Evolutionary conservation across 257 asterid species (phyloP).

Genomic region (Linaria vulgaris): DNA sequence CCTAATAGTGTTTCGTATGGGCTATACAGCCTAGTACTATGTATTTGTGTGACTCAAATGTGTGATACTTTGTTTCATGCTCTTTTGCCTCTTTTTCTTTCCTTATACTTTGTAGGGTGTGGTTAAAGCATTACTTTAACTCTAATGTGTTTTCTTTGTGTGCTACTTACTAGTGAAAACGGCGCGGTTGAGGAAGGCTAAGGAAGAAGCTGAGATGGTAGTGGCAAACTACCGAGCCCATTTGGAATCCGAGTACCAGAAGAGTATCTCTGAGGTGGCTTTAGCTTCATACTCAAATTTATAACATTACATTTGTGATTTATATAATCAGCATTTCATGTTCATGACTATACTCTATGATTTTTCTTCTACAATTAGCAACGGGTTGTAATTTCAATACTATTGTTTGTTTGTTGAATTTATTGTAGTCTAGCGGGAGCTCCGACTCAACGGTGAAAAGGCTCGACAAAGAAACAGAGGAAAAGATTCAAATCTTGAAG

Average conservation of each 20-base stretch:
- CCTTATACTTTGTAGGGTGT: too few relatives aligned
- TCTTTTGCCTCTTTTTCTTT: background rate
- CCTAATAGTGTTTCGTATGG: too few relatives aligned
- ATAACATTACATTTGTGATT: too few relatives aligned
- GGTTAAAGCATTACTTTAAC: too few relatives aligned
- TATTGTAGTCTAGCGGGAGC: conserved; percentile 57
- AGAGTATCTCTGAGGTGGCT: conserved; percentile 58
- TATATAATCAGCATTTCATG: background rate
- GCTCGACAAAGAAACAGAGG: conserved; percentile 67
- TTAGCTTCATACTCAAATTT: background rate
- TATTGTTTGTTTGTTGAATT: background rate
- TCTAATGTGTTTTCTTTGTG: background rate
- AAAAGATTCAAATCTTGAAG: conserved; percentile 51
- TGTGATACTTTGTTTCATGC: too few relatives aligned
- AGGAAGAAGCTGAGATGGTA: conserved; percentile 79
- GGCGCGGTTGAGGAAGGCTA: conserved; percentile 74
- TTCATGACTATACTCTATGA: background rate
- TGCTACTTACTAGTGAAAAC: conserved; percentile 48
- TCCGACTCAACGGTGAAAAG: conserved; percentile 64
- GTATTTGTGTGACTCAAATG: too few relatives aligned
- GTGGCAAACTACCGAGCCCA: conserved; percentile 51
- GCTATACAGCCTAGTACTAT: too few relatives aligned
- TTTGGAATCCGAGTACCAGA: conserved; percentile 73
- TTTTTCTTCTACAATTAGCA: background rate
- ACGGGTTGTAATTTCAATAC: background rate